phyloP scores from a whole-genome alignment of 345 rosid species.

The Eucalyptus microcorys region DNA sequence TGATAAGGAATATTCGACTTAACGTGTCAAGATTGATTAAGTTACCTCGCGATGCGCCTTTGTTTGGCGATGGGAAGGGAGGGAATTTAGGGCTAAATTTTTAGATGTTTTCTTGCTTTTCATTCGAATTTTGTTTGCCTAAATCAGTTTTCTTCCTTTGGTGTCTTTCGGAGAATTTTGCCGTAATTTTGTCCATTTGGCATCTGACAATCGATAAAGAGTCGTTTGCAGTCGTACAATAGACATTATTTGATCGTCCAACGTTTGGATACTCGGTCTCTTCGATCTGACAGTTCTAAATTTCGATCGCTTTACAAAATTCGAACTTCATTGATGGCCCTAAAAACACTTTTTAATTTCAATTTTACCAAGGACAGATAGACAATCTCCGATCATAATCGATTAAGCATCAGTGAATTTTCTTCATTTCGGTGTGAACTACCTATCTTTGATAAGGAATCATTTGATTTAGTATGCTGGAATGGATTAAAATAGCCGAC shows the following conservation, averaged over 20 bases:
- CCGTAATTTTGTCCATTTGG: fast-evolving
- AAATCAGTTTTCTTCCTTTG: fast-evolving
- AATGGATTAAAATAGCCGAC: too few relatives aligned
- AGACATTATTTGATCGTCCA: fast-evolving
- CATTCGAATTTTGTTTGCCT: too few relatives aligned
- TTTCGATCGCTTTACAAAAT: fast-evolving
- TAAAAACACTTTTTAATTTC: too few relatives aligned
- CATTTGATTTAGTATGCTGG: too few relatives aligned
- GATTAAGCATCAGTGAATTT: too few relatives aligned
- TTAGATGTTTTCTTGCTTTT: too few relatives aligned
- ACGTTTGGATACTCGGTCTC: fast-evolving
- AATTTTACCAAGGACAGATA: fast-evolving
- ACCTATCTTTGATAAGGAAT: too few relatives aligned
- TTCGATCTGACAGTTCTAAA: fast-evolving
- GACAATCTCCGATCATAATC: fast-evolving
- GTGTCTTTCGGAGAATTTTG: fast-evolving
- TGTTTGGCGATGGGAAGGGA: too few relatives aligned
- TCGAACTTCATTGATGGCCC: fast-evolving
- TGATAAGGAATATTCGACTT: too few relatives aligned
- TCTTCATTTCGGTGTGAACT: fast-evolving
- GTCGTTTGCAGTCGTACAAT: fast-evolving
- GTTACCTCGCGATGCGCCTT: fast-evolving
- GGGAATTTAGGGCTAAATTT: too few relatives aligned
- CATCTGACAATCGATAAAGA: fast-evolving
- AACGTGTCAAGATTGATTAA: fast-evolving